Conservation (phyloP, 352 stramenopile species). For the Globisporangium heterothallicum region DNA sequence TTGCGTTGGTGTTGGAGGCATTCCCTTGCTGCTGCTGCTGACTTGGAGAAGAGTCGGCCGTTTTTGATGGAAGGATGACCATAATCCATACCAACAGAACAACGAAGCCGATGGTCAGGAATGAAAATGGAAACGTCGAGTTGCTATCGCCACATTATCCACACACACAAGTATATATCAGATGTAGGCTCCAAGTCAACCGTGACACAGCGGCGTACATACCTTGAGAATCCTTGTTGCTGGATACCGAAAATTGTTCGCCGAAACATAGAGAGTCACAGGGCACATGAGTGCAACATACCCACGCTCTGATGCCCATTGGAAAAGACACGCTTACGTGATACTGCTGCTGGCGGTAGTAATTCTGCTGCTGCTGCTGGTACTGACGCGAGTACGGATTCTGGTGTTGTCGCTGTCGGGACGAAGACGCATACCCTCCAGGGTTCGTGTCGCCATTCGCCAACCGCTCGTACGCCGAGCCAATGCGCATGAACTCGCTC, state of each 20-base stretch:
- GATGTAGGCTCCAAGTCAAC: too few relatives aligned
- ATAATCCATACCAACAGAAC: constrained; percentile 39
- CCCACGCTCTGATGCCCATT: too few relatives aligned
- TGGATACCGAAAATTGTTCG: constrained; percentile 23
- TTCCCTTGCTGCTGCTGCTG: constrained; percentile 7
- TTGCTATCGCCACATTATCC: constrained; percentile 10
- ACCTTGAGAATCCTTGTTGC: constrained; percentile 20
- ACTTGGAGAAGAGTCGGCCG: background rate
- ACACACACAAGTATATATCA: background rate
- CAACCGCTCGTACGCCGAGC: constrained; percentile 63
- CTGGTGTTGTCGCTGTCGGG: constrained; percentile 14
- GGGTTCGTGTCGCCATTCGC: constrained; percentile 24
- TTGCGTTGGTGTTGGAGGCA: too few relatives aligned
- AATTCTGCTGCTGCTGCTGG: constrained; percentile 40
- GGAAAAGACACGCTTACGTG: too few relatives aligned
- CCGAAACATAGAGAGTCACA: background rate
- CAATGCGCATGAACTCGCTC: constrained; percentile 74
- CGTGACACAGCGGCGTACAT: too few relatives aligned
- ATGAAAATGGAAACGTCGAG: constrained; percentile 44
- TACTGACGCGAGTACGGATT: constrained; percentile 18
- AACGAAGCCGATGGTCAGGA: constrained; percentile 29
- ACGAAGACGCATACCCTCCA: constrained; percentile 7
- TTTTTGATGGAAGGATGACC: constrained; percentile 27
- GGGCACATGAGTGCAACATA: too few relatives aligned
- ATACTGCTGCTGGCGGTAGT: constrained; percentile 41